Evolutionary conservation across 2,329 filamentous ascomycete species (phyloP), one percentile per base, ranked within the genome.

Genomic region (Monilinia polystroma): DNA sequence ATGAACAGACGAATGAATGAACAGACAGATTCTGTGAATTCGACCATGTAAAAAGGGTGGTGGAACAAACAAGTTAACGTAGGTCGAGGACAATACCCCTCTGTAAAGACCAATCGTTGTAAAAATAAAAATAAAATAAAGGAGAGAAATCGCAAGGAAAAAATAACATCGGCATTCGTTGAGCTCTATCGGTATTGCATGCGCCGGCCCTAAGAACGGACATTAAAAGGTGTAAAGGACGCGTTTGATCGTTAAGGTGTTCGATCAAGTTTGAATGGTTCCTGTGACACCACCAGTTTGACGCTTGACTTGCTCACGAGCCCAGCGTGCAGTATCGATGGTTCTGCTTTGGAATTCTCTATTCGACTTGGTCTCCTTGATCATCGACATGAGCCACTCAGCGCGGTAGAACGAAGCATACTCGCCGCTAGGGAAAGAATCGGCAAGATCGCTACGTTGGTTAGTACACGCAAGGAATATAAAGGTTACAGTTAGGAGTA

Each of bases 241-340:
- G 66, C 68, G 32, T 55, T 56, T 63, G 51, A 59, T 52, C 64
- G 58, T 64, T 58, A 52, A 56, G 35, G 68, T 20, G 12, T 53
- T 26, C 35, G 32, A 70, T 77, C 74, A 76, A 60, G 75, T 76
- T 70, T 76, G 74, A 70, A 75, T 72, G 18, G 73, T 52, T 47
- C 73, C 72, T 66, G 74, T 71, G 52, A 78, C 75, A 71, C 85
- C 85, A 67, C 85, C 84, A 63, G 88, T 80, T 80, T 99, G 95
- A 74, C 92, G 90, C 85, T 97, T 98, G 78, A 98, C 93, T 78
- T 97, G 93, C 80, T 98, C 95, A 69, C 94, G 90, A 70, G 95
- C 93, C 95, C 95, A 99, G 74, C 94, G 90, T 76, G 95, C 95
- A 57, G 95, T 98, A 72, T 97, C 92, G 72, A 95, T 89, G 4